Base-by-base conservation (phyloP, 177 flowering plant genomes). In the Tripterygium wilfordii region DNA sequence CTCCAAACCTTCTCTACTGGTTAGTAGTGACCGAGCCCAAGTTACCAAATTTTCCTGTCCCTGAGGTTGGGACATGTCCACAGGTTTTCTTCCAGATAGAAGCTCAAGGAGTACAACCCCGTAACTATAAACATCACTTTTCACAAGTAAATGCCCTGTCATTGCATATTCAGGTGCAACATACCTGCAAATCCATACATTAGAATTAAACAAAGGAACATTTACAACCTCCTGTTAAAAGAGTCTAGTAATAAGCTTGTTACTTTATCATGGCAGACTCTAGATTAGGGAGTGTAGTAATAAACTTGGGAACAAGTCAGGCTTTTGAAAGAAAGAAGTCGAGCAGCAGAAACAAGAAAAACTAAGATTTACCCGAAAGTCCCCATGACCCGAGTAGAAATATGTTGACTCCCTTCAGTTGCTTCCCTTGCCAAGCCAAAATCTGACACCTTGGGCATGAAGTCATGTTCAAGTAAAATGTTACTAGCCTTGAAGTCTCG, bases 361-460 rank as follows among this genome's bases (percentile, higher is more conserved):
- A n/a, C n/a, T n/a, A n/a, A n/a, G n/a, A n/a, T n/a, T n/a, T 81
- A 92, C 99, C 97, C 96, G 37, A 92, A 89, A 45, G 99, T 89
- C 54, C 99, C 99, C 99, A 92, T 89, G 56, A 92, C 97, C 28
- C 95, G 73, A 37, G 99, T 89, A 18, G 99, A 92, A 48, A 92
- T 71, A 67, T 86, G 96, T 25, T 74, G 74, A 63, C 90, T 87
- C 63, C 96, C 96, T 72, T 89, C 99, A 4, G 99, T 81, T 18
- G 99, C 99, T 78, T 92, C 99, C 62, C 90, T 78, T 48, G 96
- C 99, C 74, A 92, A 60, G 17, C 99, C 99, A 71, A 92, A 92
- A 72, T 92, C 97, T 27, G 97, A 86, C 36, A 92, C 99, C 68
- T 87, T 92, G 5, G 97, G 97, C 30, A 92, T 92, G 55, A 80